A percentile compares a stretch with the other conserved stretches of the same genome.
Evolutionary conservation across 768 basidiomycete genomes (phyloP).

Genomic region (Russula virescens): DNA sequence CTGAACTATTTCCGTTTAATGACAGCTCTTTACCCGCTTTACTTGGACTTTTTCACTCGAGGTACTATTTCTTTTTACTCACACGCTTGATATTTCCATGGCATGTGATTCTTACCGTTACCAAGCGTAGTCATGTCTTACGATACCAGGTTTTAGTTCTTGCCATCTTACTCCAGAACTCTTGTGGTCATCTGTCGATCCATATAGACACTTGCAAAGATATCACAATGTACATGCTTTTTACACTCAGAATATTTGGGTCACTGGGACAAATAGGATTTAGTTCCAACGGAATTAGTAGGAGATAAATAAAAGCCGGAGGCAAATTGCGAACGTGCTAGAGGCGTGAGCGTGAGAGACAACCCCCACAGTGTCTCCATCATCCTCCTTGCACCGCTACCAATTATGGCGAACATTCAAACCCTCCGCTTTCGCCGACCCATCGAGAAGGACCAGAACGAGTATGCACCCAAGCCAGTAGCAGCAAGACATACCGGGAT

Average conservation of each 20-base stretch:
- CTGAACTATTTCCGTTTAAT: constrained; percentile 16
- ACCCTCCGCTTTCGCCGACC: constrained; percentile 34
- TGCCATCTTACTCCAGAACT: not conserved
- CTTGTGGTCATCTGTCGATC: constrained; percentile 1
- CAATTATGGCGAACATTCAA: constrained; percentile 27
- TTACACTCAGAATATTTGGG: not conserved
- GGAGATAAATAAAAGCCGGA: too few relatives aligned
- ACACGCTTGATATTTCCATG: not conserved
- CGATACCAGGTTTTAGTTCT: constrained; percentile 10
- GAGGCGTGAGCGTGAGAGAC: too few relatives aligned
- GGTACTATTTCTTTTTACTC: constrained; percentile 6
- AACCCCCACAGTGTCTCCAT: not conserved
- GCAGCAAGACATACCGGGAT: constrained; percentile 54
- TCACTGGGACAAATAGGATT: too few relatives aligned
- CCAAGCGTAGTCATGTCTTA: not conserved
- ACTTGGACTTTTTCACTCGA: constrained; percentile 7
- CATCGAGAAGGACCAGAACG: constrained; percentile 23
- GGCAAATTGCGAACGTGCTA: too few relatives aligned
- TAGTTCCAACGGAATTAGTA: too few relatives aligned
- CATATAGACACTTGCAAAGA: not conserved
- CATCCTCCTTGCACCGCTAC: not conserved
- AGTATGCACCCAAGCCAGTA: constrained; percentile 22
- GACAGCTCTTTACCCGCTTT: constrained; percentile 8
- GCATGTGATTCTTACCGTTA: not conserved
- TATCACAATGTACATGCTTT: constrained; percentile 4